phyloP scores from a whole-genome alignment of 1,284 basidiomycete species.

The Microbotryum scabiosae region DNA sequence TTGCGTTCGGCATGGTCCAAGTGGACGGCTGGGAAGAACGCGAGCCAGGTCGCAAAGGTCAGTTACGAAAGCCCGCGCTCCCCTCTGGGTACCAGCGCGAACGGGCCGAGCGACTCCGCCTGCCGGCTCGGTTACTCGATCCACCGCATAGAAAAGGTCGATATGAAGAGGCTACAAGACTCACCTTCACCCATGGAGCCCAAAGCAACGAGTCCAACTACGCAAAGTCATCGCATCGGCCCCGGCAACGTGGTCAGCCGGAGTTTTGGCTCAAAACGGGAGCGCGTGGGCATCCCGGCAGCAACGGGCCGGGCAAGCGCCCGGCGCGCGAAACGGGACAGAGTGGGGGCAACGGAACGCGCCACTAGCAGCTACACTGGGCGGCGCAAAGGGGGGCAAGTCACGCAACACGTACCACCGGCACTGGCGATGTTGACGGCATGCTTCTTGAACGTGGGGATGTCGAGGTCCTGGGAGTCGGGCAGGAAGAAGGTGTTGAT shows the following conservation, averaged over 20 bases:
- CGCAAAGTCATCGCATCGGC: neutral
- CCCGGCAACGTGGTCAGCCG: too few relatives aligned
- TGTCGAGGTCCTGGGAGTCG: constrained; percentile 16
- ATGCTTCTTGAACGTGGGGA: constrained; percentile 22
- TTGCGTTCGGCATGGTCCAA: constrained; percentile 62
- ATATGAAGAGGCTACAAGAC: neutral
- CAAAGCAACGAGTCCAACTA: constrained; percentile 21
- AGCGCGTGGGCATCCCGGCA: too few relatives aligned
- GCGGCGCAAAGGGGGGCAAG: neutral
- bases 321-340: too few relatives aligned
- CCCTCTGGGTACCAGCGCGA: too few relatives aligned
- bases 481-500: constrained; percentile 18
- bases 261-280: too few relatives aligned
- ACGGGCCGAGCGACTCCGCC: too few relatives aligned
- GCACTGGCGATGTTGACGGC: constrained; percentile 14
- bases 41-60: neutral
- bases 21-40: constrained; percentile 53
- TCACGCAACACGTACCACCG: constrained; percentile 7
- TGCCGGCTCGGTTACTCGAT: too few relatives aligned
- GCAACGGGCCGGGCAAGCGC: too few relatives aligned
- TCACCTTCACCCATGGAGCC: constrained; percentile 27
- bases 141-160: neutral
- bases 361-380: neutral
- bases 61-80: too few relatives aligned
- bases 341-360: neutral